Conservation (phyloP, 441 rosid genomes). For the Pelargonium myrrhifolium region DNA sequence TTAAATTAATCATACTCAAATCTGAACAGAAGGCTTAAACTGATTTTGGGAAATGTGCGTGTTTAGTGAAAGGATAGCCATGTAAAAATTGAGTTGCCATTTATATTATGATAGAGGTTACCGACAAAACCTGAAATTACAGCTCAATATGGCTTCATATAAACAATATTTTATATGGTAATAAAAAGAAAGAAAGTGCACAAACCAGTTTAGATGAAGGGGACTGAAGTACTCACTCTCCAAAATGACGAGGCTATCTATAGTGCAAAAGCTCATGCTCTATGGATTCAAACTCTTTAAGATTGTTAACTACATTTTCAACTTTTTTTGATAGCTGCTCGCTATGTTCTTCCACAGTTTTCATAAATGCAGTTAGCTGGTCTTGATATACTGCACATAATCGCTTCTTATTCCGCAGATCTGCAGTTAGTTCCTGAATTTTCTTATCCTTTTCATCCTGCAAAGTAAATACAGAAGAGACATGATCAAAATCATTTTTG, state of each 20-base stretch:
- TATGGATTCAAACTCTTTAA: constrained; percentile 57
- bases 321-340: constrained; percentile 57
- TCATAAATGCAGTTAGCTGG: constrained; percentile 60
- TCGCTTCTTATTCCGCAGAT: constrained; percentile 71
- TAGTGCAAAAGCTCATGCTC: constrained; percentile 39
- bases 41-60: too few species aligned
- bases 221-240: neutral
- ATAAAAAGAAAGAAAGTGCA: neutral
- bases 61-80: too few species aligned
- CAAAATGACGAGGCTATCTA: constrained; percentile 16
- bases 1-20: too few species aligned
- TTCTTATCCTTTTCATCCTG: constrained; percentile 78
- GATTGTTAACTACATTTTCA: constrained; percentile 49
- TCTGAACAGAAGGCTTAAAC: too few species aligned
- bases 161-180: neutral
- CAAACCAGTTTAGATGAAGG: neutral
- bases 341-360: constrained; percentile 59
- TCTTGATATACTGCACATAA: constrained; percentile 71
- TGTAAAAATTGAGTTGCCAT: too few species aligned
- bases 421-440: constrained; percentile 71
- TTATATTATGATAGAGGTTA: neutral
- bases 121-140: neutral
- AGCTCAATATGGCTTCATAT: neutral
- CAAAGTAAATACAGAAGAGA: constrained; percentile 9
- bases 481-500: constrained; percentile 6